Evolutionary conservation across 129 eudicot genomes (phyloP).

Genomic region (Heracleum sosnowskyi): DNA sequence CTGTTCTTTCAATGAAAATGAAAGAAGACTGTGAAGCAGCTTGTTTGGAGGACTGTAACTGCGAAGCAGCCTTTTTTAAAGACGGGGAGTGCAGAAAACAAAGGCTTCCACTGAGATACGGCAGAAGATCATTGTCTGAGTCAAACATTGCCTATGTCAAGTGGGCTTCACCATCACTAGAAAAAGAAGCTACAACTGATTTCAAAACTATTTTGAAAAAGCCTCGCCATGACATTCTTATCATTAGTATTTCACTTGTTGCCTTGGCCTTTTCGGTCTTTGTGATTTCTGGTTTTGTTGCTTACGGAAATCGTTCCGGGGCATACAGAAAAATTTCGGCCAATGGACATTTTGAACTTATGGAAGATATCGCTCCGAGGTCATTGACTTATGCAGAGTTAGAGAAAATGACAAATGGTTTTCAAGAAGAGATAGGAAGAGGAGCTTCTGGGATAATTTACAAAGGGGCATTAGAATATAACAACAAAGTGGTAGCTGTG

Average conservation of each 20-base stretch:
- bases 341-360: background rate
- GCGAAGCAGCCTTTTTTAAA: conserved; percentile 9
- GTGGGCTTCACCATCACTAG: background rate
- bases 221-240: background rate
- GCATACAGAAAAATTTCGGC: background rate
- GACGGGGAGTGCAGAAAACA: conserved; percentile 9
- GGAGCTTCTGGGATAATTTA: conserved; percentile 43
- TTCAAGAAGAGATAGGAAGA: conserved; percentile 36
- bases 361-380: conserved; percentile 12
- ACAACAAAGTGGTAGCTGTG: conserved; percentile 29
- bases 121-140: background rate
- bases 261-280: background rate
- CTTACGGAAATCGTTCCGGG: conserved; percentile 1
- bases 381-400: conserved; percentile 30
- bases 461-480: conserved; percentile 23
- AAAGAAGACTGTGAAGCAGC: conserved; percentile 20
- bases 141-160: conserved; percentile 12
- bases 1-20: background rate
- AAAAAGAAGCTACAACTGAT: background rate
- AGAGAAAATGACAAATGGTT: conserved; percentile 22
- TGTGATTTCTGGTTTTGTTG: background rate
- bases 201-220: background rate
- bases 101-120: conserved; percentile 15
- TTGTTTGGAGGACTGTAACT: conserved; percentile 21
- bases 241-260: background rate